A percentile compares a stretch with the other conserved stretches of the same genome.
These are phyloP conservation scores for Plasmodium cynomolgi DNA, from an alignment of 169 alveolate species.

Conservation along the genomic window DNA sequence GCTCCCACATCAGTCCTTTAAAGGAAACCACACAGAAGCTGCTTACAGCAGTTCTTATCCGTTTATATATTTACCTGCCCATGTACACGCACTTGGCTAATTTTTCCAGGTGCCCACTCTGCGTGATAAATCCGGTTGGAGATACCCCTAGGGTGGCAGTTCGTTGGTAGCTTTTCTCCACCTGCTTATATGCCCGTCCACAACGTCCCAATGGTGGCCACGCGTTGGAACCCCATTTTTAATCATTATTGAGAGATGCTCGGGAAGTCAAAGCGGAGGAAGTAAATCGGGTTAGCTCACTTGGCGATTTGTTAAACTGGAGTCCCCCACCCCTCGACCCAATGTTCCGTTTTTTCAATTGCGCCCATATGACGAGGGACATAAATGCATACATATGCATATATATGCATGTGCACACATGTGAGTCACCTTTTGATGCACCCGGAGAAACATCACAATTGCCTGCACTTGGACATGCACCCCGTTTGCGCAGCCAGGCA, in stretches of 20 bases:
- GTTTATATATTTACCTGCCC: background rate
- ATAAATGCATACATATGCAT: background rate
- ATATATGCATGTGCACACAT: background rate
- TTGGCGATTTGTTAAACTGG: background rate
- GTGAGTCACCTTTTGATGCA: background rate
- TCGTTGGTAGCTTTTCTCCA: background rate
- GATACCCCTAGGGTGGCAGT: background rate
- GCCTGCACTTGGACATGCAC: background rate
- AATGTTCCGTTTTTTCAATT: background rate
- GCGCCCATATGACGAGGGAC: background rate
- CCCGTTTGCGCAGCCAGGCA: background rate
- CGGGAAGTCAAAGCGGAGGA: background rate
- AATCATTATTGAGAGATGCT: background rate
- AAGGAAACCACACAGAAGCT: background rate
- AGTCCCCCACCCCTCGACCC: background rate
- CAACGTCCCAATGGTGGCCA: background rate
- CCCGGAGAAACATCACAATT: background rate
- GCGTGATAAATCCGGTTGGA: background rate
- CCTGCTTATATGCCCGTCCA: background rate
- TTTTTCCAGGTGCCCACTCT: background rate
- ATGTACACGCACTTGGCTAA: background rate
- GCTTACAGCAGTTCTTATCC: background rate
- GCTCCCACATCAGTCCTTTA: background rate
- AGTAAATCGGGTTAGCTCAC: background rate
- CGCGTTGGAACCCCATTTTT: background rate